Evolutionary conservation across 116 monocot genomes (phyloP).

Genomic region (Phalaenopsis hybrid): DNA sequence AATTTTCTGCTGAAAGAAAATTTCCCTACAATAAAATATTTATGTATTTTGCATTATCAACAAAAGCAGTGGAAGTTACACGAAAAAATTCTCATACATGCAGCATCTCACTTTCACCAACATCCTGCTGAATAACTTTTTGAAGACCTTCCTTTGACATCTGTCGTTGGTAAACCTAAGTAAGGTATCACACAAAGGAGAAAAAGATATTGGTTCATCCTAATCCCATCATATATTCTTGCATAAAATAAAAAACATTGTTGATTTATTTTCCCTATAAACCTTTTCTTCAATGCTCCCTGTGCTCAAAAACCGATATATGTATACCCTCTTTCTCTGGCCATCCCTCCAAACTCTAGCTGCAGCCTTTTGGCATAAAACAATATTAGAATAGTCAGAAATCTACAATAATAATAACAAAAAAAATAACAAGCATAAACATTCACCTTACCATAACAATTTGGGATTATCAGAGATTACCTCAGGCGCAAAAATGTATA

Average conservation of each 20-base stretch:
- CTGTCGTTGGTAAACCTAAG: constrained; percentile 92
- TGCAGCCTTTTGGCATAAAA: constrained; percentile 60
- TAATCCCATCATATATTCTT: neutral
- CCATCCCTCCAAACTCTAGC: constrained; percentile 99
- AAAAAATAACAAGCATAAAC: neutral
- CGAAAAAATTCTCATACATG: constrained; percentile 24
- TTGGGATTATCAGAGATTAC: neutral
- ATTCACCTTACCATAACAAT: neutral
- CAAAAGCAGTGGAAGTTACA: neutral
- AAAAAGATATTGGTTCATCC: neutral
- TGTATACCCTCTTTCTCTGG: constrained; percentile 94
- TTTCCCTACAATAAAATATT: constrained; percentile 50
- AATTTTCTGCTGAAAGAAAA: constrained; percentile 72
- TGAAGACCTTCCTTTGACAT: constrained; percentile 99
- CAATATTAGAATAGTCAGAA: neutral
- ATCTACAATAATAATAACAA: constrained; percentile 4
- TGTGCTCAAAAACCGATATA: constrained; percentile 87
- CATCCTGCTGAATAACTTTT: constrained; percentile 92
- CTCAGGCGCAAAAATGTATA: constrained; percentile 5
- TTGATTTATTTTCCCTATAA: neutral
- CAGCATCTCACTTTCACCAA: constrained; percentile 30
- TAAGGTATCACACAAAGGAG: neutral
- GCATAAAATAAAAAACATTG: neutral
- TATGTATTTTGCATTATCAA: neutral
- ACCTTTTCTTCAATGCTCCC: constrained; percentile 99